Evolutionary conservation across 1,284 basidiomycete species (phyloP), one percentile per base, ranked within the genome.

Genomic region (Microbotryomycetes sp.): DNA sequence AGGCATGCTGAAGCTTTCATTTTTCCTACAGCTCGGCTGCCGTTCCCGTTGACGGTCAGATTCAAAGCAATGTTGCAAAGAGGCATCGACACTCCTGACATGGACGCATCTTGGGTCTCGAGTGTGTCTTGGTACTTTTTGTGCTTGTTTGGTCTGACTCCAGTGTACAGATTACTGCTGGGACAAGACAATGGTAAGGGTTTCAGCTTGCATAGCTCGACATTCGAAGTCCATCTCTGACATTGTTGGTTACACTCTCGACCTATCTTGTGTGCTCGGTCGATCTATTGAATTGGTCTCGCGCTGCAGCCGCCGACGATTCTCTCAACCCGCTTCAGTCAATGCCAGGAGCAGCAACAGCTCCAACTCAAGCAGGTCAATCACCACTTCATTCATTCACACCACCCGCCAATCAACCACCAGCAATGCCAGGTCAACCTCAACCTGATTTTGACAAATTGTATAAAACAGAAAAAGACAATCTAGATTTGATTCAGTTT

Each of bases 1-100:
- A 32, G 31, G 31, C 22, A 19, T 32, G 51, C 26, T n/a, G 14
- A 22, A 15, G 49, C n/a, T 51, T 15, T 23, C 22, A 52, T 32
- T 25, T 46, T 14, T 42, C 36, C 45, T 19, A 7, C 73, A 94
- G 92, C 97, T 77, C 94, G 93, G 74, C 80, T 99, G 0, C 96
- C 96, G 0, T 99, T 99, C 79, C 96, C 96, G 0, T 79, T 98
- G 58, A 98, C 96, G 4, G 82, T 93, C 52, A 89, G 94, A 4
- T 98, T 98, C 83, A 98, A 97, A 77, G 88, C 89, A n/a, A 94
- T 98, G 87, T 84, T 99, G 9, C 93, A 98, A 74, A 84, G 93
- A 55, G 94, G 94, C 54, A 89, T 98, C 56, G 88, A 93, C 72
- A 96, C 94, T 6, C 86, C 86, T 7, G 94, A 98, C 75, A 90